A percentile compares a stretch with the other conserved stretches of the same genome.
Conservation (phyloP, 2,329 filamentous ascomycete genomes). For the Fusarium duplospermum region DNA sequence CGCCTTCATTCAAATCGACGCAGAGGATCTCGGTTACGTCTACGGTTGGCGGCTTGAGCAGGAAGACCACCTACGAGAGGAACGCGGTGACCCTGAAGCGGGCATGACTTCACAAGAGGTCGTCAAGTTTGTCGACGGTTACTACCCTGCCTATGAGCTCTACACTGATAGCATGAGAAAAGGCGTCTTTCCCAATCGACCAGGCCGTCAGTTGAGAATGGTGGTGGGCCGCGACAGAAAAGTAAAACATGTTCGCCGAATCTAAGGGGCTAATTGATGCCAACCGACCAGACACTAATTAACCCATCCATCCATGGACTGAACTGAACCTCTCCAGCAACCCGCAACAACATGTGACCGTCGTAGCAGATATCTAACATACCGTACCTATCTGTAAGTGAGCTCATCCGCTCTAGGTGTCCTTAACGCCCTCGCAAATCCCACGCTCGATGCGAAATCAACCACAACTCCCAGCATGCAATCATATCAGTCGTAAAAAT, state of each 20-base stretch:
- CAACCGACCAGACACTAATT: constrained; percentile 34
- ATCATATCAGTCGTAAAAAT: constrained; percentile 41
- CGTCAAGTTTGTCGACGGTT: constrained; percentile 75
- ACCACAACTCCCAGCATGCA: constrained; percentile 43
- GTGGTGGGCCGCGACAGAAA: constrained; percentile 70
- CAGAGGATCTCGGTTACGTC: constrained; percentile 78
- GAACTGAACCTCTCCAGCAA: constrained; percentile 32
- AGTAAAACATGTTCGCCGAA: constrained; percentile 66
- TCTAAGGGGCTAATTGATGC: constrained; percentile 47
- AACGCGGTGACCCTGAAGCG: constrained; percentile 65
- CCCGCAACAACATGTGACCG: constrained; percentile 19
- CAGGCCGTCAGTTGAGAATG: constrained; percentile 69
- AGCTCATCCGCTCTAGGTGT: constrained; percentile 20
- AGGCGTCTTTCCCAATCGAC: constrained; percentile 65
- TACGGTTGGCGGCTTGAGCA: constrained; percentile 89
- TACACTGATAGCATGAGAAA: constrained; percentile 69
- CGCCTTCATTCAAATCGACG: constrained; percentile 72
- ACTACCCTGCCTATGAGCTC: constrained; percentile 79
- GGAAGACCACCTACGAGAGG: constrained; percentile 75
- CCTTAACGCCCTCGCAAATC: constrained; percentile 28
- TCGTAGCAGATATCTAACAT: constrained; percentile 19
- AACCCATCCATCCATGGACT: constrained; percentile 27
- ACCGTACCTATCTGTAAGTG: constrained; percentile 20
- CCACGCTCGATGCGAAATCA: constrained; percentile 28
- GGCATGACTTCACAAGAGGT: constrained; percentile 90